Evolutionary conservation across 1,284 basidiomycete species (phyloP).

Genomic region (Stereum hirsutum): DNA sequence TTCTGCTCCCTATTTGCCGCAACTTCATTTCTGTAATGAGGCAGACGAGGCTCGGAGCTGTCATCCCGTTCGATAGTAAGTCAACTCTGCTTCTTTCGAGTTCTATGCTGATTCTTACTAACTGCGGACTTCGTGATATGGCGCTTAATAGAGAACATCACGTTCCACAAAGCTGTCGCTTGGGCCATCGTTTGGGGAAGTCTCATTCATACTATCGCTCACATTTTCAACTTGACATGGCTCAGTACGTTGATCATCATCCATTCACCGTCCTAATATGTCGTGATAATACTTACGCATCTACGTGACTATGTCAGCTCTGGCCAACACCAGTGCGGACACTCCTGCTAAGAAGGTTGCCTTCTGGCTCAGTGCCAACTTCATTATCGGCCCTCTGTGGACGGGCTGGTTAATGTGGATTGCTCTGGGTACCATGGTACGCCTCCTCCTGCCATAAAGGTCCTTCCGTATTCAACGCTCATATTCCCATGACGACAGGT

Average conservation of each 20-base stretch:
- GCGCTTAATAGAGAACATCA: too few relatives aligned
- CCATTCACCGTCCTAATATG: too few relatives aligned
- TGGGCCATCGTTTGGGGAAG: slow-evolving; percentile 80
- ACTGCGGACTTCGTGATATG: too few relatives aligned
- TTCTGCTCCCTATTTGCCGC: slow-evolving; percentile 85
- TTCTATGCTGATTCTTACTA: too few relatives aligned
- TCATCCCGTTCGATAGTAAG: slow-evolving; percentile 90
- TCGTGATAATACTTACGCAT: too few relatives aligned
- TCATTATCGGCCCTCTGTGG: slow-evolving; percentile 78
- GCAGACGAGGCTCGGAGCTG: slow-evolving; percentile 69
- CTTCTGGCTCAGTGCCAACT: slow-evolving; percentile 70
- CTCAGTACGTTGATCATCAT: too few relatives aligned
- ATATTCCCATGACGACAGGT: too few relatives aligned
- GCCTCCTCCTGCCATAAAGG: too few relatives aligned
- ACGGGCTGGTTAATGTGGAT: slow-evolving; percentile 89
- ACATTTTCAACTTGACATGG: slow-evolving; percentile 85
- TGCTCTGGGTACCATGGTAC: slow-evolving; percentile 65
- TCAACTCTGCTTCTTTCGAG: too few relatives aligned
- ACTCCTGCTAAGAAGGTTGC: slow-evolving; percentile 45
- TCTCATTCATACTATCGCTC: slow-evolving; percentile 62
- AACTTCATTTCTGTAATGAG: slow-evolving; percentile 84
- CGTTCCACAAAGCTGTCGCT: slow-evolving; percentile 80
- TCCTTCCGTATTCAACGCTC: too few relatives aligned
- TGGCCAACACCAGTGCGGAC: slow-evolving; percentile 40
- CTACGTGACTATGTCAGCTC: slow-evolving; percentile 60